Evolutionary conservation across 371 early-diverging fungal genomes (phyloP).

Genomic region (Rhizopus arrhizus): DNA sequence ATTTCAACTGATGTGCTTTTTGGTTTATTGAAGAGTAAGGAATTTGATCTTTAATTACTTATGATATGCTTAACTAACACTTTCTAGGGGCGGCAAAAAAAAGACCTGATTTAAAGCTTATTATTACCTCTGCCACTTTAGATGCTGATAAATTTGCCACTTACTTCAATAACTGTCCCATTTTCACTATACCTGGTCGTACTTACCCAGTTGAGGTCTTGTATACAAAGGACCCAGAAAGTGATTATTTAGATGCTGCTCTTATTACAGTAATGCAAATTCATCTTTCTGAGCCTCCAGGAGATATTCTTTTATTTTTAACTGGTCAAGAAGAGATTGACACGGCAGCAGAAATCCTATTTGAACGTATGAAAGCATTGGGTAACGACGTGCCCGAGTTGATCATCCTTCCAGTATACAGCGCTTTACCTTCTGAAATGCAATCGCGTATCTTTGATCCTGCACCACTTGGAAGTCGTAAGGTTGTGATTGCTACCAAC

Average conservation of each 20-base stretch:
- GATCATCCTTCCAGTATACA: constrained; percentile 92
- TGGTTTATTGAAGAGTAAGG: constrained; percentile 85
- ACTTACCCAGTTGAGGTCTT: constrained; percentile 94
- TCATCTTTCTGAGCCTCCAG: constrained; percentile 93
- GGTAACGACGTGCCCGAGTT: constrained; percentile 93
- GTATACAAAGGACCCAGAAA: constrained; percentile 92
- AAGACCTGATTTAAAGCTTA: constrained; percentile 89
- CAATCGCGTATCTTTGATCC: constrained; percentile 95
- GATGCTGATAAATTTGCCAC: constrained; percentile 95
- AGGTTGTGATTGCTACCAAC: constrained; percentile 98
- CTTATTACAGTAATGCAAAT: constrained; percentile 96
- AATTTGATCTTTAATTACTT: not conserved
- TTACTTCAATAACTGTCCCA: constrained; percentile 90
- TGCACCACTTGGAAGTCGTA: constrained; percentile 88
- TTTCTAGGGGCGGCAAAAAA: constrained; percentile 67
- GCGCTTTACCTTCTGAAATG: constrained; percentile 92
- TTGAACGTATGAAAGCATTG: constrained; percentile 94
- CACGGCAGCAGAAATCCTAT: constrained; percentile 88
- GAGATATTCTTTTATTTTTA: constrained; percentile 97
- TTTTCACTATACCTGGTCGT: constrained; percentile 96
- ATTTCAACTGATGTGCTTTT: constrained; percentile 97
- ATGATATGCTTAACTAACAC: not conserved
- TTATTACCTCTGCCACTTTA: constrained; percentile 96
- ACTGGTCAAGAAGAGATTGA: constrained; percentile 99
- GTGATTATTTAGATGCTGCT: constrained; percentile 92